Evolutionary conservation across 192 early-diverging fungal genomes (phyloP).

Genomic region (Rhizophagus sp.): DNA sequence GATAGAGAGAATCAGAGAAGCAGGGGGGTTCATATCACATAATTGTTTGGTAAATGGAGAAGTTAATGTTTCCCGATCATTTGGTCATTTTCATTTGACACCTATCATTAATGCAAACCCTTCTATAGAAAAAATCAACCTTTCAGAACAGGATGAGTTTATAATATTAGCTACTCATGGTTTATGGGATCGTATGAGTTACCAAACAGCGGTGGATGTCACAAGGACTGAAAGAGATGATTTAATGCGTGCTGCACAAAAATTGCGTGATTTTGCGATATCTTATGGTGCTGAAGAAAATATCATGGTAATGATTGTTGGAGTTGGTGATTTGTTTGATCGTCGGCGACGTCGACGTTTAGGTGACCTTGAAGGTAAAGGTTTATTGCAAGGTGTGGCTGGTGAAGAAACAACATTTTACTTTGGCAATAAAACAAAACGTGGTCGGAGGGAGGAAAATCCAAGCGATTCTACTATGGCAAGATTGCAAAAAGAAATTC

Average conservation of each 20-base stretch:
- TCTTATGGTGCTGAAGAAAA: conserved; percentile 75
- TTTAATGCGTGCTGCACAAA: conserved; percentile 74
- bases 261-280: conserved; percentile 85
- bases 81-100: conserved; percentile 85
- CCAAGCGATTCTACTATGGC: conserved; percentile 59
- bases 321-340: conserved; percentile 77
- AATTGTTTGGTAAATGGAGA: conserved; percentile 74
- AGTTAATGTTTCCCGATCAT: conserved; percentile 73
- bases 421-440: conserved; percentile 31
- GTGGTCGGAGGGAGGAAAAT: conserved; percentile 45
- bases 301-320: conserved; percentile 89
- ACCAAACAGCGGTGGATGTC: conserved; percentile 82
- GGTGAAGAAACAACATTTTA: conserved; percentile 32
- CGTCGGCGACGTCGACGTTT: conserved; percentile 32
- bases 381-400: background rate
- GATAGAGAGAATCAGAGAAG: conserved; percentile 71
- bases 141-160: conserved; percentile 82
- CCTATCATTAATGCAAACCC: conserved; percentile 86
- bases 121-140: conserved; percentile 66
- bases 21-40: conserved; percentile 80
- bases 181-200: conserved; percentile 78
- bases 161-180: conserved; percentile 73
- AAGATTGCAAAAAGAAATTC: conserved; percentile 63
- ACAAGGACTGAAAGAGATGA: conserved; percentile 77
- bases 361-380: conserved; percentile 30